These are phyloP conservation scores for Aspergillus homomorphus DNA, from an alignment of 495 filamentous ascomycete genomes.

Conservation along the genomic window DNA sequence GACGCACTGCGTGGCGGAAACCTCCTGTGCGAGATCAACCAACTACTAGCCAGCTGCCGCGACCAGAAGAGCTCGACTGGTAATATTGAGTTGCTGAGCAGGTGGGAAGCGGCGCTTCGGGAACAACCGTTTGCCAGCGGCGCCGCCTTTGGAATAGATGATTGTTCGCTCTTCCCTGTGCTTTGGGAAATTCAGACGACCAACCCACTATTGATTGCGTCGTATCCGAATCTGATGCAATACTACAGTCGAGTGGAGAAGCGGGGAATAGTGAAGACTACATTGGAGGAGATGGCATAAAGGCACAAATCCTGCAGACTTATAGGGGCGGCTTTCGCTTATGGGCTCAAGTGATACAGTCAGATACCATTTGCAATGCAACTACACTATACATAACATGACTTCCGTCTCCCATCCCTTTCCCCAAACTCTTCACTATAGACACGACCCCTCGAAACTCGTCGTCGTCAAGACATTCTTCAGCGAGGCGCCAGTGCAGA, in stretches of 20 bases:
- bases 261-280: slow-evolving; percentile 46
- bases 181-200: slow-evolving; percentile 52
- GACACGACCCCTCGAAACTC: slow-evolving; percentile 32
- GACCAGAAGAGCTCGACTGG: slow-evolving; percentile 16
- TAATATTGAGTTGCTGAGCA: slow-evolving; percentile 24
- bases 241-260: slow-evolving; percentile 53
- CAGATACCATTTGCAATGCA: neutral
- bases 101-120: slow-evolving; percentile 50
- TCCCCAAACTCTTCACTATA: slow-evolving; percentile 11
- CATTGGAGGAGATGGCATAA: slow-evolving; percentile 34
- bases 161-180: slow-evolving; percentile 71
- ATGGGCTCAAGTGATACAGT: neutral
- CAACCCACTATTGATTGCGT: slow-evolving; percentile 25
- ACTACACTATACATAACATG: neutral
- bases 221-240: slow-evolving; percentile 43
- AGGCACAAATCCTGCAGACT: neutral
- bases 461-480: slow-evolving; percentile 32
- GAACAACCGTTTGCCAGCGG: slow-evolving; percentile 58
- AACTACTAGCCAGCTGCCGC: slow-evolving; percentile 33
- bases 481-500: slow-evolving; percentile 38
- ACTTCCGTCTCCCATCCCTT: neutral
- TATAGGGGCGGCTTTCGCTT: neutral
- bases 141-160: slow-evolving; percentile 53
- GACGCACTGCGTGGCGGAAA: slow-evolving; percentile 33
- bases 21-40: slow-evolving; percentile 31